Conservation (phyloP, 768 basidiomycete genomes). For the Naganishia randhawae region DNA sequence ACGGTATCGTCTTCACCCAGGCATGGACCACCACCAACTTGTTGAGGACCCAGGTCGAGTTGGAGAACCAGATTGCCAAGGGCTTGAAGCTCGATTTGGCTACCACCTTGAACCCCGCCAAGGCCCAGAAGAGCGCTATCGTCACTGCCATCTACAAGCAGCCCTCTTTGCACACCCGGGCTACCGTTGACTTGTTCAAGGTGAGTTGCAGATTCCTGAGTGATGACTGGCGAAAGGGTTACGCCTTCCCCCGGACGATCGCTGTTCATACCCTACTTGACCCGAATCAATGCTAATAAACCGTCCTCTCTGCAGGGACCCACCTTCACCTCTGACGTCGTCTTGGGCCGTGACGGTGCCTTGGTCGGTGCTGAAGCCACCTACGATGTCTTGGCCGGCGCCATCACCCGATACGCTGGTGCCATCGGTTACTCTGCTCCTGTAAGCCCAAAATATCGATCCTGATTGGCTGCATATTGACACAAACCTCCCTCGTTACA, state of each 20-base stretch:
- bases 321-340: constrained; percentile 92
- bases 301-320: constrained; percentile 66
- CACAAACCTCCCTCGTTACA: neutral
- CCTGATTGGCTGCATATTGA: neutral
- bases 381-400: constrained; percentile 93
- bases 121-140: constrained; percentile 75
- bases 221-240: neutral
- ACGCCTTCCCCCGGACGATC: neutral
- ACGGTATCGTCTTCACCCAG: constrained; percentile 83
- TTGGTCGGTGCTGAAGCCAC: constrained; percentile 91
- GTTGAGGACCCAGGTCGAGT: constrained; percentile 84
- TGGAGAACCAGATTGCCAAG: constrained; percentile 95
- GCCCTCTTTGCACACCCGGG: constrained; percentile 87
- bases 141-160: constrained; percentile 89
- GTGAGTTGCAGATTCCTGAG: constrained; percentile 52
- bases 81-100: constrained; percentile 87
- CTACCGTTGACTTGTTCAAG: constrained; percentile 88
- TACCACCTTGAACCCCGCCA: constrained; percentile 79
- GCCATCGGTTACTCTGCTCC: constrained; percentile 94
- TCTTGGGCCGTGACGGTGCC: constrained; percentile 94
- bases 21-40: constrained; percentile 92
- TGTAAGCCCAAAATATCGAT: constrained; percentile 53
- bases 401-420: constrained; percentile 83
- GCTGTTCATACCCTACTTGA: constrained; percentile 1
- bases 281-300: neutral